phyloP scores from a whole-genome alignment of 208 protist species.

The Acanthamoeba triangularis region DNA sequence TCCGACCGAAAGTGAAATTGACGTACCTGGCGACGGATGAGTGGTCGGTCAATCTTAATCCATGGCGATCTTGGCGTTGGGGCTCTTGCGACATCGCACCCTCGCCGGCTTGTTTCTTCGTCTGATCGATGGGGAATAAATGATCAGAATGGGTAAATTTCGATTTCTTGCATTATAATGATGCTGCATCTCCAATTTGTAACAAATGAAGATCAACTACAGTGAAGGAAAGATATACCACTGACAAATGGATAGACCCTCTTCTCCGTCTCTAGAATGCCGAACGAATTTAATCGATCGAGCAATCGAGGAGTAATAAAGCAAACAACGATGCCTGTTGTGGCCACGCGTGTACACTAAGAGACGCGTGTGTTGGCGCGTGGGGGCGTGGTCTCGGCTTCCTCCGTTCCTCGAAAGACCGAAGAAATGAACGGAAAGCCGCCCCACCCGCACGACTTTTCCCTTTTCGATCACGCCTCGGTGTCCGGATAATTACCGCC shows the following conservation, averaged over 20 bases:
- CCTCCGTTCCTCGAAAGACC: constrained; percentile 37
- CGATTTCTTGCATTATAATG: too few species aligned
- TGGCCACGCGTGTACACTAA: background rate
- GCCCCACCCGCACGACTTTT: background rate
- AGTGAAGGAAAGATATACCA: background rate
- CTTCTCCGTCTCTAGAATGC: background rate
- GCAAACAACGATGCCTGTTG: background rate
- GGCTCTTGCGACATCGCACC: constrained; percentile 17
- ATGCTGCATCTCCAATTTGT: background rate
- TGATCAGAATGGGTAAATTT: background rate
- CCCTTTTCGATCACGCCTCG: background rate
- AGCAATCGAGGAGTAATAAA: background rate
- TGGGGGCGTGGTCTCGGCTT: background rate
- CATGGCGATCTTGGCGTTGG: background rate
- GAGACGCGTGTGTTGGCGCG: background rate
- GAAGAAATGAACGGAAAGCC: constrained; percentile 13
- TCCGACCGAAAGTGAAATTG: background rate
- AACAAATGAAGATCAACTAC: too few species aligned
- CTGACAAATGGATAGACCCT: background rate
- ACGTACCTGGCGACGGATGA: background rate
- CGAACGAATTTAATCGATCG: constrained; percentile 26
- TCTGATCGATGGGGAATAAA: background rate
- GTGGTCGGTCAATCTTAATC: constrained; percentile 7
- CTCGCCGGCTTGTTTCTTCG: background rate
- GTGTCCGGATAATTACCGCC: background rate